A percentile compares a stretch with the other conserved stretches of the same genome.
Conservation (phyloP, 2,329 filamentous ascomycete genomes). For the Curvularia lunata region DNA sequence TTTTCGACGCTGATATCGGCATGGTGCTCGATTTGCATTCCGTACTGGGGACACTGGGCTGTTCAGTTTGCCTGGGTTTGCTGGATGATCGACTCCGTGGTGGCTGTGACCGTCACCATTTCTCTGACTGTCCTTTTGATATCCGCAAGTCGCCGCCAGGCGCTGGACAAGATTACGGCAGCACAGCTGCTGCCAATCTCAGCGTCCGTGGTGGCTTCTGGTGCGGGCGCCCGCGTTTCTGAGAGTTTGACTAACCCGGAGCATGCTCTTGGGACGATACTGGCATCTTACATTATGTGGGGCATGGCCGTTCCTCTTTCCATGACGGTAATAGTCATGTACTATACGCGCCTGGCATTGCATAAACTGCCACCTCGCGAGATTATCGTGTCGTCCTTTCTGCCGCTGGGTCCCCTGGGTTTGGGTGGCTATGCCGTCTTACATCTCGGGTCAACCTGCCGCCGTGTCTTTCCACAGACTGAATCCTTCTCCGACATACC, state of each 20-base stretch:
- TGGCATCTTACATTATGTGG: slow-evolving; percentile 73
- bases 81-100: slow-evolving; percentile 58
- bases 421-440: slow-evolving; percentile 69
- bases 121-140: slow-evolving; percentile 62
- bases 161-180: slow-evolving; percentile 62
- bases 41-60: slow-evolving; percentile 66
- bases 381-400: slow-evolving; percentile 70
- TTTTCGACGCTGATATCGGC: slow-evolving; percentile 72
- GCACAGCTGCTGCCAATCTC: slow-evolving; percentile 71
- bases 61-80: slow-evolving; percentile 55
- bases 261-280: slow-evolving; percentile 66
- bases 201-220: slow-evolving; percentile 69
- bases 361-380: slow-evolving; percentile 71
- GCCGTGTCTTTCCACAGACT: slow-evolving; percentile 50
- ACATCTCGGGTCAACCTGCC: slow-evolving; percentile 55
- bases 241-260: slow-evolving; percentile 61
- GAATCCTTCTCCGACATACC: slow-evolving; percentile 47
- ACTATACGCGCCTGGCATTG: slow-evolving; percentile 71
- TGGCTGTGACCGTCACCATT: slow-evolving; percentile 53
- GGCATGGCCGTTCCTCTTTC: slow-evolving; percentile 68
- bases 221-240: slow-evolving; percentile 69
- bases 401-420: slow-evolving; percentile 71
- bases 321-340: slow-evolving; percentile 68
- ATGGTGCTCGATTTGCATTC: slow-evolving; percentile 65
- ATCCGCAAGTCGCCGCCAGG: slow-evolving; percentile 48